A percentile compares a stretch with the other conserved stretches of the same genome.
Conservation (phyloP, 1,139 yeast species). For the Waltiozyma sp. region DNA sequence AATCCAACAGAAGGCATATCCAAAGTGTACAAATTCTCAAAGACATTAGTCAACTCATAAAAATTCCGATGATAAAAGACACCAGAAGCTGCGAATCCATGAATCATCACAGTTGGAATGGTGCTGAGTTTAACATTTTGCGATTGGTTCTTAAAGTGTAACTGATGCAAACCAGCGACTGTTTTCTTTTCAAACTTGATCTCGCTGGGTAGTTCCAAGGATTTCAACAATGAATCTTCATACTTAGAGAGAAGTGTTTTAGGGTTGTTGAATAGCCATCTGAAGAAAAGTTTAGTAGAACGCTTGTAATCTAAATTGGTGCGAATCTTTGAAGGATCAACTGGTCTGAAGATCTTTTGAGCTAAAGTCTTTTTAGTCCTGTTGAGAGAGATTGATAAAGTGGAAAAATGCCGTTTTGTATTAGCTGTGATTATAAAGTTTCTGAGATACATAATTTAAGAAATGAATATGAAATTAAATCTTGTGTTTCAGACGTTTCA, state of each 20-base stretch:
- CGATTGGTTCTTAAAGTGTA: slow-evolving; percentile 4
- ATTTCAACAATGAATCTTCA: slow-evolving; percentile 10
- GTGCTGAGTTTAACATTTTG: slow-evolving; percentile 3
- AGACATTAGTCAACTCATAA: slow-evolving; percentile 34
- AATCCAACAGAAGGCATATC: slow-evolving; percentile 84
- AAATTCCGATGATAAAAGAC: slow-evolving; percentile 80
- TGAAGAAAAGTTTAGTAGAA: background rate
- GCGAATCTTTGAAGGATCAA: background rate
- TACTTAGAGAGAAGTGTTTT: slow-evolving; percentile 7
- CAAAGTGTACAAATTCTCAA: slow-evolving; percentile 52
- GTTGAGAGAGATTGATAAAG: background rate
- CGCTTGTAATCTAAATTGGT: background rate
- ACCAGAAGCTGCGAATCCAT: slow-evolving; percentile 87
- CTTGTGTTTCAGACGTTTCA: too few species aligned
- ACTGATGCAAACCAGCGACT: slow-evolving; percentile 14
- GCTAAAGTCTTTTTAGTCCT: background rate
- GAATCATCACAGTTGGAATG: slow-evolving; percentile 49
- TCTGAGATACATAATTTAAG: too few species aligned
- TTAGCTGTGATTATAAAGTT: too few species aligned
- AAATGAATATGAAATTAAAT: too few species aligned
- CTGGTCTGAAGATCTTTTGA: background rate
- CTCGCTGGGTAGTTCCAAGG: slow-evolving; percentile 5
- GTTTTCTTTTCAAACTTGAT: slow-evolving; percentile 3
- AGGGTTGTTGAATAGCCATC: background rate
- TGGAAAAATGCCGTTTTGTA: background rate